These are phyloP conservation scores for Vinca minor DNA, from an alignment of 257 asterid species.

Conservation along the genomic window DNA sequence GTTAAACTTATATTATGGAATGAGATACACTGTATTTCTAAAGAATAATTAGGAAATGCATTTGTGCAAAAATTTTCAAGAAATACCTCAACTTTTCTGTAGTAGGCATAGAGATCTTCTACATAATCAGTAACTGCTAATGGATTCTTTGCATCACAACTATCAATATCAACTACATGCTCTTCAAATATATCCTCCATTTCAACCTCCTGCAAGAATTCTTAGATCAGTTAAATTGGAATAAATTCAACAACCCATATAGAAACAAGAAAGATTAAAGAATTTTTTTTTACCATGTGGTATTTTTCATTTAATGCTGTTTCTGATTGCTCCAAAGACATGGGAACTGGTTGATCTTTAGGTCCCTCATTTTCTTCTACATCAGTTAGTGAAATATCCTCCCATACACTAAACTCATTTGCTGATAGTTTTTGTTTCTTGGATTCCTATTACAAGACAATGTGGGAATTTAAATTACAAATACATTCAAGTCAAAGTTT, in stretches of 20 bases:
- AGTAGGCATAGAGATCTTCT: constrained; percentile 60
- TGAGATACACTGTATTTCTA: neutral
- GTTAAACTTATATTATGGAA: too few species aligned
- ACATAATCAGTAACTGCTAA: constrained; percentile 73
- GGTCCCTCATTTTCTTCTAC: constrained; percentile 33
- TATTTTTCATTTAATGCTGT: constrained; percentile 29
- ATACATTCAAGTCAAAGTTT: neutral
- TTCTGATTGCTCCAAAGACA: constrained; percentile 64
- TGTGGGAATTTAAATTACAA: neutral
- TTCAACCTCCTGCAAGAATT: constrained; percentile 56
- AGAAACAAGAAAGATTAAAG: neutral
- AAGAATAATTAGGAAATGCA: neutral
- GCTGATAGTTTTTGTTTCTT: constrained; percentile 32
- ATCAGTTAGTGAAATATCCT: constrained; percentile 45
- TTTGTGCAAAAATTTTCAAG: neutral
- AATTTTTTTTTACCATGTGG: constrained; percentile 44
- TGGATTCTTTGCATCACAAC: constrained; percentile 54
- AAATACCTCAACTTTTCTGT: constrained; percentile 72
- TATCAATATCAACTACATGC: constrained; percentile 57
- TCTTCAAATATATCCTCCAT: constrained; percentile 90
- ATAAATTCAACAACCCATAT: neutral
- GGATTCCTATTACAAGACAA: constrained; percentile 20
- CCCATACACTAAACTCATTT: constrained; percentile 29
- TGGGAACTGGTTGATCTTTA: constrained; percentile 67
- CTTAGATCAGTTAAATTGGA: neutral